Evolutionary conservation across 192 early-diverging fungal genomes (phyloP).

Genomic region (Dissophora globulifera): DNA sequence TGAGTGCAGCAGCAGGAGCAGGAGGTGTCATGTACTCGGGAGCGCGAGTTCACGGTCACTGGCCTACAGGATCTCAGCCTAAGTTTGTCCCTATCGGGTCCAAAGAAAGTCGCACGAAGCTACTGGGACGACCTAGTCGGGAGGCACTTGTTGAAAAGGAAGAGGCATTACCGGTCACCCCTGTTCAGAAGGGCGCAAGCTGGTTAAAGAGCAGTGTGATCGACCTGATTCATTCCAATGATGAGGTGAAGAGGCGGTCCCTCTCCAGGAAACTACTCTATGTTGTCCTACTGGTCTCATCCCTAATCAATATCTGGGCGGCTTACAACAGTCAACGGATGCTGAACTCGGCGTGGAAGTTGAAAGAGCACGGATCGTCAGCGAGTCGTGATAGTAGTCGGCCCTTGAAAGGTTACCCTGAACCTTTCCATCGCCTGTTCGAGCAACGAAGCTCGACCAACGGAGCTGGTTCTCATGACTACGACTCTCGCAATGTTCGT

Average conservation of each 20-base stretch:
- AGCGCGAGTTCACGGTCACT: slow-evolving; percentile 19
- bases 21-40: slow-evolving; percentile 14
- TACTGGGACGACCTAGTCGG: slow-evolving; percentile 33
- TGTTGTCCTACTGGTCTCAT: slow-evolving; percentile 33
- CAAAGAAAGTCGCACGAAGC: slow-evolving; percentile 33
- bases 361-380: slow-evolving; percentile 5
- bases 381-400: not conserved
- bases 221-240: not conserved
- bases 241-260: slow-evolving; percentile 11
- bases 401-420: slow-evolving; percentile 10
- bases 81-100: slow-evolving; percentile 28
- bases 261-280: slow-evolving; percentile 19
- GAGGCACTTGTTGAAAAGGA: no score
- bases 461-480: no score
- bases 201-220: slow-evolving; percentile 6
- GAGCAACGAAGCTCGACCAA: no score
- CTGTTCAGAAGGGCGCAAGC: not conserved
- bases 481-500: slow-evolving; percentile 11
- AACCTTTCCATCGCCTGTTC: slow-evolving; percentile 13
- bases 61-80: slow-evolving; percentile 37
- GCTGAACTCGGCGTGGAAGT: slow-evolving; percentile 24
- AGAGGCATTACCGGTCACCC: no score
- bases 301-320: slow-evolving; percentile 48
- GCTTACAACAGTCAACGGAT: slow-evolving; percentile 40
- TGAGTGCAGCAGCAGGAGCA: slow-evolving; percentile 24